Evolutionary conservation across 73 alveolate genomes (phyloP).

Genomic region (Urostyla sp.): DNA sequence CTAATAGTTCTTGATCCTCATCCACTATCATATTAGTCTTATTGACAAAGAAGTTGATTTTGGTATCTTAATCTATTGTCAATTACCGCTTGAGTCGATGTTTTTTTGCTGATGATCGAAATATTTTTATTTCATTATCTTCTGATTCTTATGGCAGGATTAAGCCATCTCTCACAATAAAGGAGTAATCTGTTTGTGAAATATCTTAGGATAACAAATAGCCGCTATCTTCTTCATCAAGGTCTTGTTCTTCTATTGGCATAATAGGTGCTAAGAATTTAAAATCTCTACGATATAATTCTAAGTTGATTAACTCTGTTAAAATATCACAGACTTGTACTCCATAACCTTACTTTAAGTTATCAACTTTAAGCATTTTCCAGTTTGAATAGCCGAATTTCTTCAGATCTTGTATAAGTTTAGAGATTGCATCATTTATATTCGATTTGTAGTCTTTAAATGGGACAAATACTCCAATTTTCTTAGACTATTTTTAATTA

Average conservation of each 20-base stretch:
- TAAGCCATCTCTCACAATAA: too few species aligned
- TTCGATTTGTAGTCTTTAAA: constrained; percentile 38
- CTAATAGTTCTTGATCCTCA: constrained; percentile 2
- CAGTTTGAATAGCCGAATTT: constrained; percentile 51
- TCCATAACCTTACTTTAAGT: constrained; percentile 78
- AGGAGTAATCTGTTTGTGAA: too few species aligned
- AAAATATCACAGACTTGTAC: constrained; percentile 85
- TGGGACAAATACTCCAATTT: constrained; percentile 45
- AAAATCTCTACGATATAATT: constrained; percentile 80
- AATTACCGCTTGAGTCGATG: too few species aligned
- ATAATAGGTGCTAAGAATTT: constrained; percentile 75
- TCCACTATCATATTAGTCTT: background rate
- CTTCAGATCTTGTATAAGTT: constrained; percentile 40
- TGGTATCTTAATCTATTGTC: constrained; percentile 26
- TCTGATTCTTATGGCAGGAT: too few species aligned
- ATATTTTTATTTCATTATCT: too few species aligned
- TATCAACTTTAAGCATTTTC: background rate
- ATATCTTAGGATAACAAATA: too few species aligned
- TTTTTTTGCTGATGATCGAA: too few species aligned
- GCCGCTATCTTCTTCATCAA: constrained; percentile 47
- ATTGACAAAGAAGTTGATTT: constrained; percentile 26
- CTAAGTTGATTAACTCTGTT: constrained; percentile 85
- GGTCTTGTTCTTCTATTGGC: constrained; percentile 45
- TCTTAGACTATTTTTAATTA: constrained; percentile 9
- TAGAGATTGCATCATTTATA: constrained; percentile 39